phyloP scores from a whole-genome alignment of 495 filamentous ascomycete species.

The Penicillium alfredii region DNA sequence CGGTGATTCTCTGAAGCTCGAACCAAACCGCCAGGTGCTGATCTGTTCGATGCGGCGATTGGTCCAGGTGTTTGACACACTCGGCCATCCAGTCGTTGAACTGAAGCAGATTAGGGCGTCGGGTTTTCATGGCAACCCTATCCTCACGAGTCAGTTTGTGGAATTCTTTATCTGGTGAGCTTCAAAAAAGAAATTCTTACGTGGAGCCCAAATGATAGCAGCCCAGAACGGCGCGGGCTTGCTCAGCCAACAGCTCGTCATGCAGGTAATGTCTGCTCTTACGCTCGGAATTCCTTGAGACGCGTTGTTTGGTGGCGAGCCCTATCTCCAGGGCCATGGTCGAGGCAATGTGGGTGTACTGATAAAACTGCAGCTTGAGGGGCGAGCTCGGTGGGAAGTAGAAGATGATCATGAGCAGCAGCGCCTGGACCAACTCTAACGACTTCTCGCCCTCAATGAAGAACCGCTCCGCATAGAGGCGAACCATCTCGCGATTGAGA shows the following conservation, averaged over 20 bases:
- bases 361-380: constrained; percentile 46
- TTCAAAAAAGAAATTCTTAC: constrained; percentile 17
- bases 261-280: constrained; percentile 14
- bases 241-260: constrained; percentile 36
- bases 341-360: constrained; percentile 50
- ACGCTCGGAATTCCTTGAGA: constrained; percentile 19
- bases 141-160: constrained; percentile 4
- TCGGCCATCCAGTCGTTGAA: constrained; percentile 45
- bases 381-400: constrained; percentile 45
- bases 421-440: constrained; percentile 47
- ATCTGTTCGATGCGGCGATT: constrained; percentile 34
- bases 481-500: constrained; percentile 43
- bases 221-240: constrained; percentile 39
- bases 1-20: constrained; percentile 40
- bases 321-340: constrained; percentile 52
- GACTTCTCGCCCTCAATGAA: constrained; percentile 48
- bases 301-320: constrained; percentile 31
- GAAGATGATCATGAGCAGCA: constrained; percentile 44
- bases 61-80: constrained; percentile 37
- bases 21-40: constrained; percentile 42
- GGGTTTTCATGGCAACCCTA: constrained; percentile 47
- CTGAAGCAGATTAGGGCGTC: constrained; percentile 46
- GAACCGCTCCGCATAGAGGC: constrained; percentile 41
- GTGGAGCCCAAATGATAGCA: constrained; percentile 45
- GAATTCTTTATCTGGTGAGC: too few species aligned